A percentile compares a stretch with the other conserved stretches of the same genome.
phyloP scores from a whole-genome alignment of 2,329 filamentous ascomycete genomes.

The Claviceps sp. region DNA sequence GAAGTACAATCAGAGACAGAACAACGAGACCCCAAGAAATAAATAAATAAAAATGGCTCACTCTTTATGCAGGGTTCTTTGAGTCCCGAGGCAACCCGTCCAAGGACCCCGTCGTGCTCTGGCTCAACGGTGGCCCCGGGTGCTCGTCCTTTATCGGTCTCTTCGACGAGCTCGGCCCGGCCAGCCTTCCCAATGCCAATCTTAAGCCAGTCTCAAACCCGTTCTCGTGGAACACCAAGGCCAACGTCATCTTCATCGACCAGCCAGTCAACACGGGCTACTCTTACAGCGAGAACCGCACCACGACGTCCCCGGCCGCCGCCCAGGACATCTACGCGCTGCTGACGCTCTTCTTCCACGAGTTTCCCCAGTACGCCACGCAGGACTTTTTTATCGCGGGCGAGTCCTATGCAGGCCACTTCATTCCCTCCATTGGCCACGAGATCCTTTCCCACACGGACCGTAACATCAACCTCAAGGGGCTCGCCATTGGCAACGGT shows the following conservation, averaged over 20 bases:
- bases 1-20: neutral
- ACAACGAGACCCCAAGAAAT: neutral
- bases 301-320: constrained; percentile 85
- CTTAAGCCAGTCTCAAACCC: constrained; percentile 33
- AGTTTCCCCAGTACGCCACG: constrained; percentile 86
- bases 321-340: constrained; percentile 96
- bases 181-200: constrained; percentile 42
- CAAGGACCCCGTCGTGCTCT: constrained; percentile 38
- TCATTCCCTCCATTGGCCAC: constrained; percentile 81
- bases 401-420: constrained; percentile 90
- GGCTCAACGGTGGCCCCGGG: constrained; percentile 28
- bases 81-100: constrained; percentile 26
- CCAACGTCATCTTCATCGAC: constrained; percentile 59
- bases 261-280: constrained; percentile 34
- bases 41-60: neutral
- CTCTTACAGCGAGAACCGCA: constrained; percentile 50
- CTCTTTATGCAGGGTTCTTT: constrained; percentile 38
- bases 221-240: constrained; percentile 49
- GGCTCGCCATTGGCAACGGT: constrained; percentile 88
- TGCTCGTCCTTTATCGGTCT: constrained; percentile 26
- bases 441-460: constrained; percentile 90
- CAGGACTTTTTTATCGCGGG: constrained; percentile 97
- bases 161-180: constrained; percentile 63
- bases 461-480: constrained; percentile 95
- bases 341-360: constrained; percentile 93